Evolutionary conservation across 2,329 filamentous ascomycete species (phyloP), one percentile per base, ranked within the genome.

Genomic region (Colletotrichum sp.): DNA sequence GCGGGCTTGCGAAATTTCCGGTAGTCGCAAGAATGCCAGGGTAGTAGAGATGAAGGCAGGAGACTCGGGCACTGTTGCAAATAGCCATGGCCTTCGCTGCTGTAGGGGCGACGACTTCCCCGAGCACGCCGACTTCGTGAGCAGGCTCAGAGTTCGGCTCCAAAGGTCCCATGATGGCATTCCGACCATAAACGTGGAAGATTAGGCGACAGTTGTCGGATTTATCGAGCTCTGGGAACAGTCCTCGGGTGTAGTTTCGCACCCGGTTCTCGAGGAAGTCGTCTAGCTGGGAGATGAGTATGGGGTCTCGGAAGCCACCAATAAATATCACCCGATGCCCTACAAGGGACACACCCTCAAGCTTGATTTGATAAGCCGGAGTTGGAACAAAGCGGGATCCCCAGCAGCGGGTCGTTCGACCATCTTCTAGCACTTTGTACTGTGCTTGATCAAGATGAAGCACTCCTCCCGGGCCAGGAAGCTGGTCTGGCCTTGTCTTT

Each of bases 401-500:
- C 16, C 39, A n/a, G 39, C 39, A 43, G 16, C 39, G 39, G 2
- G 82, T 79, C 0, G 88, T 85, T 16, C 86, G 83, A 3, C 86
- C 83, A 0, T 85, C 86, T 30, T 79, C 77, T 6, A 61, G 60
- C 1, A 79, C 78, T 73, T 87, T 83, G 74, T 89, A 90, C 6
- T 78, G 83, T 2, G 86, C 82, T 0, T 81, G 63, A 1, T 82
- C 82, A 0, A 91, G 80, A 57, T 88, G 81, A 0, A 91, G 82
- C 8, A 82, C 79, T 0, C 90, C 90, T 1, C 89, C 90, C 0
- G 90, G 90, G 0, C 90, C 90, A 8, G 81, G 76, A 2, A 91
- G 79, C 1, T 87, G 78, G 79, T 91, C 90, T 0, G 90, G 89
- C 16, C 89, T 80, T 0, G 85, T 84, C 75, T 91, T 91, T 81